Evolutionary conservation across 2,329 filamentous ascomycete genomes (phyloP), one percentile per base, ranked within the genome.

Genomic region (Nothophoma quercina): DNA sequence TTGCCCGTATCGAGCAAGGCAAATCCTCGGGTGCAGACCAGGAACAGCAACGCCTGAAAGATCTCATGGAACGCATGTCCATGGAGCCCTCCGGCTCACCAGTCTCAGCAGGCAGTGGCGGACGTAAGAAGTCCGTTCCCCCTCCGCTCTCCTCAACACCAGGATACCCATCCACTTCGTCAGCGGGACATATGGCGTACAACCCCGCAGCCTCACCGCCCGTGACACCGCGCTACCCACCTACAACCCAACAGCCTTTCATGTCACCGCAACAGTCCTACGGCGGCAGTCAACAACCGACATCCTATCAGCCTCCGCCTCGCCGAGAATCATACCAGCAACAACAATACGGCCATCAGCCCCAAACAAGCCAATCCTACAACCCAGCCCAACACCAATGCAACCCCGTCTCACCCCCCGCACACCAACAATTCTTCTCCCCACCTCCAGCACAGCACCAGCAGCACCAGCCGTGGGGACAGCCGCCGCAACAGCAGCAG

Each of bases 51-150:
- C 85, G 93, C 48, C 78, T 99, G 49, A 87, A 90, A 51, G 89
- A 90, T 33, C 79, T 99, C 32, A 98, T 99, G 95, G 93, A 97
- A 69, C 86, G 93, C 46, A 93, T 98, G 86, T 93, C 92, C 1
- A 88, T 97, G 77, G 91, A 93, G 30, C 71, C 72, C 8, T 73
- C 72, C 1, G 60, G 59, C 7, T 72, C 71, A 1, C 72, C 72
- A 7, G 64, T 70, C 8, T 74, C 72, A 12, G 56, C 61, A 29
- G 64, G 64, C 23, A 53, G 63, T 8, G 58, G 58, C 32, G 64
- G 64, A 26, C 62, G 65, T 9, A 70, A 69, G 51, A 72, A 70
- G 53, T 69, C 65, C 40, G 71, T 77, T n/a, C 78, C 77, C 13
- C 67, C 75, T 7, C 75, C 78, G 2, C 62, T 79, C 0, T 68